Conservation (phyloP, 106 monocot species). For the Posidonia australis region DNA sequence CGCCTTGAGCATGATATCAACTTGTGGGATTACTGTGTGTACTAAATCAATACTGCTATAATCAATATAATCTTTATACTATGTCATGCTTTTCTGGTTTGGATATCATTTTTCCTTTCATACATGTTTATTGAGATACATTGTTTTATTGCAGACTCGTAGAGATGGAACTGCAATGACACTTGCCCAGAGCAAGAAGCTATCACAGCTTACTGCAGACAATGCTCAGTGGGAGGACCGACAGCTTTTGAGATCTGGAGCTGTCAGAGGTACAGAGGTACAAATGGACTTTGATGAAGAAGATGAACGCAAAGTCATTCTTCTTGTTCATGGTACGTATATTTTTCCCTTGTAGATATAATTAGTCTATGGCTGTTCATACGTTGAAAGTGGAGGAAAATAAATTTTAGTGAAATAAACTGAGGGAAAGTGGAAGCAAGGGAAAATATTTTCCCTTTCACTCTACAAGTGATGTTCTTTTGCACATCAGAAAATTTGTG, state of each 20-base stretch:
- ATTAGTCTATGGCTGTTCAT: no score
- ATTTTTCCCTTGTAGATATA: background rate
- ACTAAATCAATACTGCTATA: no score
- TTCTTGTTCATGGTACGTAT: slow-evolving; percentile 93
- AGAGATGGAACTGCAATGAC: slow-evolving; percentile 90
- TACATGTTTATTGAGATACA: background rate
- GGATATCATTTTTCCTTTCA: background rate
- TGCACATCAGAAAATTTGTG: no score
- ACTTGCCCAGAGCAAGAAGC: slow-evolving; percentile 86
- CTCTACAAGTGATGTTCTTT: no score
- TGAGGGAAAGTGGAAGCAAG: no score
- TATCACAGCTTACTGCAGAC: slow-evolving; percentile 92
- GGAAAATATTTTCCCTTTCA: no score
- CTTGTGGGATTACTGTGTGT: no score
- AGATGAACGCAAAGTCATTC: slow-evolving; percentile 96
- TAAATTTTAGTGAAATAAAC: no score
- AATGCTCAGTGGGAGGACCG: slow-evolving; percentile 99
- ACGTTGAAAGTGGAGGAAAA: no score
- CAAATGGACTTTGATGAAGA: slow-evolving; percentile 97
- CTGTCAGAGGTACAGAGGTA: slow-evolving; percentile 92
- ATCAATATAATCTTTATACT: no score
- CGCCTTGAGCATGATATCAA: no score
- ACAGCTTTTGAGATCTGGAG: slow-evolving; percentile 90
- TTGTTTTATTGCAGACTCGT: slow-evolving; percentile 47
- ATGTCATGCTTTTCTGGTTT: background rate